Percentiles rank a stretch among this genome's conserved stretches.
These are phyloP conservation scores for Helminthosporium solani DNA, from an alignment of 2,329 filamentous ascomycete genomes.

Conservation along the genomic window DNA sequence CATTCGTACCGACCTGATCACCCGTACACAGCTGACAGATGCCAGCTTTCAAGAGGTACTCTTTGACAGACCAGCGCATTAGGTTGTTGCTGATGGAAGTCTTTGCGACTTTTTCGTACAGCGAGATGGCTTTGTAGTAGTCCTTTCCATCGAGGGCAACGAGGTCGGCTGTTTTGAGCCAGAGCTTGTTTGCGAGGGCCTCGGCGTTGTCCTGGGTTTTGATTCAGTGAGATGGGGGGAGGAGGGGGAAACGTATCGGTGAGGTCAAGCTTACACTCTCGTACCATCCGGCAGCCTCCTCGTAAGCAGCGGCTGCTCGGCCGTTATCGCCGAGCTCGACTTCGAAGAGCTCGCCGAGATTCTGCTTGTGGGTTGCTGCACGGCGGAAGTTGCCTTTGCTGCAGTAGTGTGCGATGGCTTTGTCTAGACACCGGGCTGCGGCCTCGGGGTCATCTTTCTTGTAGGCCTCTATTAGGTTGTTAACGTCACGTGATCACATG, in stretches of 20 bases:
- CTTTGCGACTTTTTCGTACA: constrained; percentile 79
- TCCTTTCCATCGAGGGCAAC: constrained; percentile 73
- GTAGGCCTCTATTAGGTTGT: constrained; percentile 64
- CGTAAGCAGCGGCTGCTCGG: constrained; percentile 78
- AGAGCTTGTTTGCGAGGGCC: constrained; percentile 86
- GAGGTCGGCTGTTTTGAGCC: constrained; percentile 87
- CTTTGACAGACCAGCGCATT: constrained; percentile 66
- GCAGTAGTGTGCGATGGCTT: constrained; percentile 83
- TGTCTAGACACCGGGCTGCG: constrained; percentile 75
- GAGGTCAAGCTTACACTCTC: constrained; percentile 51
- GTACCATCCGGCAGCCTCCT: constrained; percentile 85
- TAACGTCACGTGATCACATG: constrained; percentile 13
- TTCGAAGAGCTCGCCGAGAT: constrained; percentile 83
- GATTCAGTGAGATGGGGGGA: too few species aligned
- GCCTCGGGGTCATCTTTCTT: constrained; percentile 80
- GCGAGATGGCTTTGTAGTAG: constrained; percentile 45
- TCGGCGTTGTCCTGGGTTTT: constrained; percentile 38
- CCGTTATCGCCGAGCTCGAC: constrained; percentile 75
- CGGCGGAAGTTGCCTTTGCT: constrained; percentile 86
- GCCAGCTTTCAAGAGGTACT: constrained; percentile 91
- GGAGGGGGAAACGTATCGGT: background rate
- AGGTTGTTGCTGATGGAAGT: constrained; percentile 83
- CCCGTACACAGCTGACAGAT: constrained; percentile 80
- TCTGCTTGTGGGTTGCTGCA: constrained; percentile 88
- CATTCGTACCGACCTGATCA: constrained; percentile 75